Evolutionary conservation across 768 basidiomycete species (phyloP), one percentile per base, ranked within the genome.

Genomic region (Paxillus rubicundulus): DNA sequence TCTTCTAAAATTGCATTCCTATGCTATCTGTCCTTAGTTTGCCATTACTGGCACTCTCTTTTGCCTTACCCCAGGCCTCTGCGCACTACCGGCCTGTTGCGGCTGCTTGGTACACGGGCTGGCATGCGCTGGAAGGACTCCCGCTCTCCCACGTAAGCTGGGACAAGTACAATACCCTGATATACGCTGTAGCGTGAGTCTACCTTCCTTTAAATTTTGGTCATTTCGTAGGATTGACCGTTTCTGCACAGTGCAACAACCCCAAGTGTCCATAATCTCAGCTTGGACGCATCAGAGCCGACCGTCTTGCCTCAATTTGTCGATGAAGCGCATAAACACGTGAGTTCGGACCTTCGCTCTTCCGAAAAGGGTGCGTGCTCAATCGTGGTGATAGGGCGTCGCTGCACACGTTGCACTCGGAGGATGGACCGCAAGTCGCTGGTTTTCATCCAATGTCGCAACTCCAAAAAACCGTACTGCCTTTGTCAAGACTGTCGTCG

Each of bases 131-230:
- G 6, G 61, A 69, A 14, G 74, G 74, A 1, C 84, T 82, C 58
- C 74, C 84, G 4, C 70, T 84, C 14, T 72, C 74, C 5, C 71
- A 74, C 14, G 66, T 89, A 54, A 79, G 74, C 55, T 89, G 87
- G 87, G 68, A 71, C n/a, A 87, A 86, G 68, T 89, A 88, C 65
- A 87, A 80, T n/a, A 75, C 81, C 14, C 51, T 87, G 42, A 82
- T 79, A 13, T 89, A 87, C 66, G 87, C 0, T 89, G 89, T 56
- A 87, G 24, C 84, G 76, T 75, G 58, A 68, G 77, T 65, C 18
- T 12, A 14, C 27, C 34, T 24, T 32, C 16, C 17, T 30, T 37
- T 42, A 28, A 16, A 4, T 18, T 16, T 12, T n/a, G 21, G 18
- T 14, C 38, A 34, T 21, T 21, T 28, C 13, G 10, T 17, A 39